Percentiles rank a stretch among this genome's conserved stretches.
Evolutionary conservation across 495 filamentous ascomycete species (phyloP).

Genomic region (Clohesyomyces aquaticus): DNA sequence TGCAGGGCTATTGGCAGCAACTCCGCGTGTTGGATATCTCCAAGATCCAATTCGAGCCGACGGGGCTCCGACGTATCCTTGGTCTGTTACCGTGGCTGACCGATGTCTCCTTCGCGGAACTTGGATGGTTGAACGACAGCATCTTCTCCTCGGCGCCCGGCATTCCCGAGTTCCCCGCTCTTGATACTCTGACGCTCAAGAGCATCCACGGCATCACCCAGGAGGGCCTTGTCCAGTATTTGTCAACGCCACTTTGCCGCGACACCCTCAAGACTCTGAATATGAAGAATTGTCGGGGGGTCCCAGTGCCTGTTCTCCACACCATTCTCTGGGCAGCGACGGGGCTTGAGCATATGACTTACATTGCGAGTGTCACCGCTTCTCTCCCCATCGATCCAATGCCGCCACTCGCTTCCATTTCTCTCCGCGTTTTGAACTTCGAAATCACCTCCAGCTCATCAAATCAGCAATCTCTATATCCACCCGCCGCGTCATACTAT

Average conservation of each 20-base stretch:
- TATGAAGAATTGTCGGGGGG: slow-evolving; percentile 62
- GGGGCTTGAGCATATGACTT: slow-evolving; percentile 64
- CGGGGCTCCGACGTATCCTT: slow-evolving; percentile 70
- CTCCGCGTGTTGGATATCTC: slow-evolving; percentile 80
- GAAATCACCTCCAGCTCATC: slow-evolving; percentile 72
- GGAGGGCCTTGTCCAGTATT: slow-evolving; percentile 66
- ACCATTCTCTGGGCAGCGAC: slow-evolving; percentile 65
- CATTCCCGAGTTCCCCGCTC: slow-evolving; percentile 69
- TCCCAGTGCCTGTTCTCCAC: slow-evolving; percentile 65
- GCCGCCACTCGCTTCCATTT: slow-evolving; percentile 66
- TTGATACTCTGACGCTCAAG: slow-evolving; percentile 70
- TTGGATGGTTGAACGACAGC: slow-evolving; percentile 72
- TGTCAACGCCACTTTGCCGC: slow-evolving; percentile 57
- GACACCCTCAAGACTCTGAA: slow-evolving; percentile 62
- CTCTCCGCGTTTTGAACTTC: slow-evolving; percentile 72
- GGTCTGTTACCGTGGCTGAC: slow-evolving; percentile 66
- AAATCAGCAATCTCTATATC: slow-evolving; percentile 53
- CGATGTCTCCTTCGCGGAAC: slow-evolving; percentile 71
- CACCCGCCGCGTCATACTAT: slow-evolving; percentile 74
- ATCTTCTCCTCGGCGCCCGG: slow-evolving; percentile 64
- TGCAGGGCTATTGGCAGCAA: slow-evolving; percentile 69
- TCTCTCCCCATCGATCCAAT: slow-evolving; percentile 65
- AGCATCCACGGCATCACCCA: slow-evolving; percentile 70
- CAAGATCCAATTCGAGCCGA: slow-evolving; percentile 71
- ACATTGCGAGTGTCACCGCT: slow-evolving; percentile 66